Base-by-base conservation (phyloP, 2,329 filamentous ascomycete species). In the Colletotrichum viniferum region DNA sequence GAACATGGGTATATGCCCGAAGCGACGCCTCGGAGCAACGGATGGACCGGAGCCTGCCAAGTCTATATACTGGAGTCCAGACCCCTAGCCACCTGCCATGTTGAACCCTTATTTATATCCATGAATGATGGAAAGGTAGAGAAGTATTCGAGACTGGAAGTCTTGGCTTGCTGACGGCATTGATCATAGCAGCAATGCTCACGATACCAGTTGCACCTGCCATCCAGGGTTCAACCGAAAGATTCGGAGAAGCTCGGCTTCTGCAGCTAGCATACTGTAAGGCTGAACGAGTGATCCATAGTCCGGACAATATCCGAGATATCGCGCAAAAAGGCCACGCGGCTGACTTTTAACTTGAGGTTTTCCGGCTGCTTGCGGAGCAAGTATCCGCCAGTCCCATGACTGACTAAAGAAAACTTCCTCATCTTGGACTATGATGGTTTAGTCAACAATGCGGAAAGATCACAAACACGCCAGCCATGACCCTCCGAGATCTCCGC, bases 11-110 rank as follows among this genome's bases (percentile, higher is more conserved):
- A 48, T 12, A 7, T 30, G 16, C 34, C 58, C 71, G 56, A 55
- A 63, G 56, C 24, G 30, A 63, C 24, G 55, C 36, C 18, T 36
- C 34, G 64, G 56, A n/a, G 58, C 10, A 69, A 63, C 56, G 71
- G 56, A 63, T 69, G 43, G 58, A 58, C 65, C 58, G 30, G 71
- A 30, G 32, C 30, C 26, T 63, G 71, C 65, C 65, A 73, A 63
- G 65, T 43, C 32, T 38, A 56, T 63, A 38, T 48, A 16, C 4
- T 52, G 43, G 43, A 52, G 43, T 52, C n/a, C 4, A 13, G 43
- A 52, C 16, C 52, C 32, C 48, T 66, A 34, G 26, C 32, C 24
- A 18, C n/a, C 21, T 64, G 43, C 30, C 34, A 36, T 63, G 16
- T 16, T 18, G 48, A 56, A 67, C 48, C 30, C 48, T 66, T 55